These are phyloP conservation scores for Apiosordaria backusii DNA, from an alignment of 495 filamentous ascomycete species.

Conservation along the genomic window DNA sequence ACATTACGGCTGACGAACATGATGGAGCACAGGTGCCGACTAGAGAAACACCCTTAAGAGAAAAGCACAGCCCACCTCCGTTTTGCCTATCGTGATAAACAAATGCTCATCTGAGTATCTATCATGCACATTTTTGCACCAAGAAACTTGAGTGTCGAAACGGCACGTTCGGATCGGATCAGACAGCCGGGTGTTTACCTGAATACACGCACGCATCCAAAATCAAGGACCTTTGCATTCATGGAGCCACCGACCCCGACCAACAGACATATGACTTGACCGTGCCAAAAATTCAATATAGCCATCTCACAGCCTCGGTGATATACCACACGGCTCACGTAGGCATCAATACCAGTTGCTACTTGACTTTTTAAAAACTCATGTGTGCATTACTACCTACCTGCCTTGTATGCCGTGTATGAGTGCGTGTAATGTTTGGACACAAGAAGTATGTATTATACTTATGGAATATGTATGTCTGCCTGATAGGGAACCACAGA, in stretches of 20 bases:
- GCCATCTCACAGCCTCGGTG: background rate
- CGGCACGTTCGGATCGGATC: background rate
- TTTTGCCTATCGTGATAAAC: background rate
- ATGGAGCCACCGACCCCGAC: background rate
- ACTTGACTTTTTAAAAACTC: no score
- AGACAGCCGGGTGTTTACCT: background rate
- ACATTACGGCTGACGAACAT: background rate
- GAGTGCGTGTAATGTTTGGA: background rate
- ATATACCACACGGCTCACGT: background rate
- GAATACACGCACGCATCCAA: background rate
- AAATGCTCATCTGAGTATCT: background rate
- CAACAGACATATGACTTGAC: background rate
- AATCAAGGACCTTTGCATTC: no score
- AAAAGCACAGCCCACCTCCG: background rate
- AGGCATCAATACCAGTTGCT: background rate
- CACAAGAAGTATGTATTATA: background rate
- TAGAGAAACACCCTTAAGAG: background rate
- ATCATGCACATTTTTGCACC: background rate
- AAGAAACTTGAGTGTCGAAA: background rate
- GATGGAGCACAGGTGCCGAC: background rate
- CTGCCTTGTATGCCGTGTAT: no score
- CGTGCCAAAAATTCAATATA: background rate
- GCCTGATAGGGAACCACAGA: background rate
- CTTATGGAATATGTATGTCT: background rate
- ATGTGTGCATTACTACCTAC: no score